A percentile compares a stretch with the other conserved stretches of the same genome.
These are phyloP conservation scores for Ophiostoma piceae DNA, from an alignment of 2,329 filamentous ascomycete genomes.

Conservation along the genomic window DNA sequence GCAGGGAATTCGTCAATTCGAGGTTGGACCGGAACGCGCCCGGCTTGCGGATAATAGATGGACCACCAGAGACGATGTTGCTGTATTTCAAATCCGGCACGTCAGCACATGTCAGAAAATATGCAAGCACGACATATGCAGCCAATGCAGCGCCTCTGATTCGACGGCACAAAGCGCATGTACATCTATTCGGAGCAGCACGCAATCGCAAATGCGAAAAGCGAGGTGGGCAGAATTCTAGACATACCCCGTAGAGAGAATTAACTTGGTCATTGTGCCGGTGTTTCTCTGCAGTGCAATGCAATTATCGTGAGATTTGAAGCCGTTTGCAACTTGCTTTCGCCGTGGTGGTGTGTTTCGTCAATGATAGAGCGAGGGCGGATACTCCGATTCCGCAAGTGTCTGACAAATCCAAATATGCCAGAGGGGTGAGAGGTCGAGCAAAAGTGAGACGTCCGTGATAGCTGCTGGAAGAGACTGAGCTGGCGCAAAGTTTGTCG, in stretches of 20 bases:
- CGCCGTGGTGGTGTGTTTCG: not conserved
- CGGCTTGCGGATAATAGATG: constrained; percentile 76
- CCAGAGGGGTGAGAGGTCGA: not conserved
- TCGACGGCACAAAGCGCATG: not conserved
- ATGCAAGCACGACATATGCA: constrained; percentile 14
- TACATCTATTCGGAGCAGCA: no score
- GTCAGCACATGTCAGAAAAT: constrained; percentile 16
- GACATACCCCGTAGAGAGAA: constrained; percentile 23
- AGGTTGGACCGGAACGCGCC: constrained; percentile 80
- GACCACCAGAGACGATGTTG: constrained; percentile 81
- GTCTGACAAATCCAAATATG: constrained; percentile 14
- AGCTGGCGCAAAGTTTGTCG: not conserved
- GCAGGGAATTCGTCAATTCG: constrained; percentile 83
- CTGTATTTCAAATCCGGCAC: constrained; percentile 33
- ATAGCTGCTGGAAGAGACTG: not conserved
- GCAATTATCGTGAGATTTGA: not conserved
- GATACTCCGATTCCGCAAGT: not conserved
- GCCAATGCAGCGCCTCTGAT: not conserved
- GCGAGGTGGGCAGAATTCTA: not conserved
- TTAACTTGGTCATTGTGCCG: constrained; percentile 22
- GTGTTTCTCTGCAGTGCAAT: not conserved
- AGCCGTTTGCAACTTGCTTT: not conserved
- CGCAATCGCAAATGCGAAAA: not conserved
- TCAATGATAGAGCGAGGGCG: not conserved
- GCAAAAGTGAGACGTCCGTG: not conserved